Evolutionary conservation across 192 early-diverging fungal species (phyloP), one percentile per base, ranked within the genome.

Genomic region (Pecoramyces ruminantium): DNA sequence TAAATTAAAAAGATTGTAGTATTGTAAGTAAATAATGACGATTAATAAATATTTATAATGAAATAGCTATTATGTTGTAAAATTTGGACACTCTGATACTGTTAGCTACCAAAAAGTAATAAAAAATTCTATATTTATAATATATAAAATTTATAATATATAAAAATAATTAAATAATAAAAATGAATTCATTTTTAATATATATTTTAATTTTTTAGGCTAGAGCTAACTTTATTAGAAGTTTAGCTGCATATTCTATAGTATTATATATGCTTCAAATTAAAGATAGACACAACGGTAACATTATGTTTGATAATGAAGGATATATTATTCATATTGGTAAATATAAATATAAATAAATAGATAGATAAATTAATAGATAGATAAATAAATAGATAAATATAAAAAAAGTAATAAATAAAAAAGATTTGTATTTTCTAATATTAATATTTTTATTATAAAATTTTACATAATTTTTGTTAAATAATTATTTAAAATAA

Each of bases 301-400:
- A 79, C 18, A 98, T 99, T 82, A 98, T 99, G 98, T 90, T 98
- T 80, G 98, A 99, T 81, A 91, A 95, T 80, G 88, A 94, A 80
- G 98, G 98, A 0, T 96, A 99, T 84, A 92, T 98, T 29, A 88
- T 99, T 83, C 98, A 99, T 86, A 98, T 99, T 81, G 93, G 92
- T 93, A 89, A 77, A 85, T 67, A 4, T 27, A 51, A 27, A n/a
- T 29, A 14, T 27, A 27, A n/a, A n/a, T n/a, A n/a, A n/a, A n/a
- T n/a, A n/a, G n/a, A n/a, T n/a, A n/a, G n/a, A n/a, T n/a, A n/a
- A n/a, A n/a, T n/a, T n/a, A n/a, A n/a, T n/a, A n/a, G n/a, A n/a
- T n/a, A n/a, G n/a, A n/a, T n/a, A n/a, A n/a, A n/a, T n/a, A n/a
- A n/a, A n/a, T n/a, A n/a, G n/a, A n/a, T n/a, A n/a, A n/a, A n/a